Evolutionary conservation across 139 green algal species (phyloP).

Genomic region (Chlorella sp.): DNA sequence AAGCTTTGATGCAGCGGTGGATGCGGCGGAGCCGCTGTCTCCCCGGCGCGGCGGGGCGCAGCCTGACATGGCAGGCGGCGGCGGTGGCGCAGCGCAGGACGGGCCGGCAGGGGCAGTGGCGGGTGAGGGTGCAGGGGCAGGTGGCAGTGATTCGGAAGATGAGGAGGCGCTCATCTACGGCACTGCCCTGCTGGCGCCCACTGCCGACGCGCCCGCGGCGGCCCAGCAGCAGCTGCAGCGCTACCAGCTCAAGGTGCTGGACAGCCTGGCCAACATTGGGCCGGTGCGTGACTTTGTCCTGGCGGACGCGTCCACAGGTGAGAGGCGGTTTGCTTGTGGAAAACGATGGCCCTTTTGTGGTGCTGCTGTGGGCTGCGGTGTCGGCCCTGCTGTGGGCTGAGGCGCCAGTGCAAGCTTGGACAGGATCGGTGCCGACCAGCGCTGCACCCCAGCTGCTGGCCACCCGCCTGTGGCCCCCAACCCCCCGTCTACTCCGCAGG

Average conservation of each 20-base stretch:
- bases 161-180: constrained; percentile 40
- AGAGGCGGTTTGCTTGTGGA: not conserved
- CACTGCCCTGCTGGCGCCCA: not conserved
- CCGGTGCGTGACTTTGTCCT: constrained; percentile 65
- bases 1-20: constrained; percentile 23
- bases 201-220: not conserved
- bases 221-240: constrained; percentile 24
- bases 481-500: not conserved
- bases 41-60: no score
- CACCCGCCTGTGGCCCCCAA: not conserved
- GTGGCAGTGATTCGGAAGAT: constrained; percentile 31
- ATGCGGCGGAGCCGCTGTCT: not conserved
- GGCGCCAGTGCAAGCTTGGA: not conserved
- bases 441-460: not conserved
- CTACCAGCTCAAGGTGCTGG: constrained; percentile 58
- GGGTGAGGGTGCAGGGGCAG: not conserved
- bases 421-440: not conserved
- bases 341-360: not conserved
- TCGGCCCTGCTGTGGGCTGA: not conserved
- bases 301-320: not conserved
- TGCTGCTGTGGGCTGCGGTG: not conserved
- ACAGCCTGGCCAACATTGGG: constrained; percentile 69
- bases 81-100: not conserved
- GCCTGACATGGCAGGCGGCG: not conserved
- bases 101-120: not conserved